Evolutionary conservation across 805 yeast species (phyloP), one percentile per base, ranked within the genome.

Genomic region (Metschnikowia aberdeeniae): DNA sequence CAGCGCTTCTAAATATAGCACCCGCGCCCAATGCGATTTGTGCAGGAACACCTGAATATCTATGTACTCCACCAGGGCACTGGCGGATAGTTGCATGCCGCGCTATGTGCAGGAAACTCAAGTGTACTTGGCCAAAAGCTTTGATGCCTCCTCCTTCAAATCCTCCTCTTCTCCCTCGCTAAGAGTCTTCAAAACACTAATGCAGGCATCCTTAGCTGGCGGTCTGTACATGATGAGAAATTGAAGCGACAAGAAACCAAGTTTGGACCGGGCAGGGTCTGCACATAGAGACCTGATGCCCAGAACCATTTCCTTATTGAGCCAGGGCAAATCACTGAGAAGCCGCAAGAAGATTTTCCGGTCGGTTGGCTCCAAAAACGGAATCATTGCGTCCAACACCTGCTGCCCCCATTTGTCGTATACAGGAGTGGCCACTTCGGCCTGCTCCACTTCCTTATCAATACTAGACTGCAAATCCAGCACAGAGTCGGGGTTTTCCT

Each of bases 221-320:
- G 97, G 96, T 56, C 96, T 77, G 63, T 87, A 86, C 92, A 89
- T 86, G 44, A 90, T 79, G 49, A 93, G 66, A 57, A 84, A 88
- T 53, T 86, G 87, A 45, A 95, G 67, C 1, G 96, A 81, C 55
- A 88, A 83, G 55, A 87, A 81, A 0, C 98, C 99, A 20, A 92
- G 67, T 42, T 82, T 76, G 19, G 81, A 73, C 64, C 97, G 78
- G 19, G 80, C 84, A 0, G 98, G 98, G 61, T 93, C 98, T 36
- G 79, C 68, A 59, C 97, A 85, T 12, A 93, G 66, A 9, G 92
- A 80, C 56, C 80, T 78, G 43, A 92, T 74, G 46, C 82, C 81
- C 17, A 68, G 65, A 1, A 93, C 81, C 51, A 89, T 75, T 1
- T 69, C 76, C 29, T 72, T 70, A 47, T 83, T 78, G 47, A 95